Evolutionary conservation across 2,329 filamentous ascomycete species (phyloP).

Genomic region (Claviceps pazoutovae): DNA sequence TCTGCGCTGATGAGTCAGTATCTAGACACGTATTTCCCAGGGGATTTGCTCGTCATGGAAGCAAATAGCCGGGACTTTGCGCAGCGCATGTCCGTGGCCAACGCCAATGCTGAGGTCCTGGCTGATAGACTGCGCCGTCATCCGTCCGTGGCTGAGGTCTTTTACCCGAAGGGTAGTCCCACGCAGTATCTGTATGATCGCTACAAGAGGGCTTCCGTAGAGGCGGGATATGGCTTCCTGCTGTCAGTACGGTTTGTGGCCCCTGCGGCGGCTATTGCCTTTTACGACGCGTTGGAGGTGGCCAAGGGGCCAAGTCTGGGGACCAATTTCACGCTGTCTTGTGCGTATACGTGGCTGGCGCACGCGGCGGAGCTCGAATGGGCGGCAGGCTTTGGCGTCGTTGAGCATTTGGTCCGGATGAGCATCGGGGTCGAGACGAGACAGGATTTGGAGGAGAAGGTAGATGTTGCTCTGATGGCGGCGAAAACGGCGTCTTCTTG

Average conservation of each 20-base stretch:
- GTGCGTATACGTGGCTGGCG: conserved; percentile 25
- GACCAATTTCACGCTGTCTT: conserved; percentile 32
- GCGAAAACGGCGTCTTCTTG: background rate
- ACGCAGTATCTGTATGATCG: conserved; percentile 21
- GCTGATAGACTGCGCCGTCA: conserved; percentile 15
- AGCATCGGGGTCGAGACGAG: conserved; percentile 27
- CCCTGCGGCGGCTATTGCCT: conserved; percentile 22
- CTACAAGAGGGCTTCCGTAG: conserved; percentile 12
- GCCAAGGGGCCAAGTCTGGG: conserved; percentile 37
- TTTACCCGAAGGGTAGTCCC: conserved; percentile 26
- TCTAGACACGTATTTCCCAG: conserved; percentile 12
- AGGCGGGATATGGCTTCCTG: conserved; percentile 36
- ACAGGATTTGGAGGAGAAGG: background rate
- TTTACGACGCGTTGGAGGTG: conserved; percentile 33
- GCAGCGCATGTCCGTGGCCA: conserved; percentile 16
- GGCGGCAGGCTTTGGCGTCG: conserved; percentile 24
- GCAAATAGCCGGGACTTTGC: conserved; percentile 25
- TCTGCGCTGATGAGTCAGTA: conserved; percentile 9
- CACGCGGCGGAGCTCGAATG: conserved; percentile 24
- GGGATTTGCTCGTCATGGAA: conserved; percentile 19
- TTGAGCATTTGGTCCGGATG: conserved; percentile 27
- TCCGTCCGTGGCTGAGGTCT: conserved; percentile 15
- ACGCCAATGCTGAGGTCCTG: conserved; percentile 13
- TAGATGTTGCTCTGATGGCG: background rate
- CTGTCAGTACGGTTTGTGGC: conserved; percentile 34